These are phyloP conservation scores for Phaseolus lunatus DNA, from an alignment of 306 rosid species.

Conservation along the genomic window DNA sequence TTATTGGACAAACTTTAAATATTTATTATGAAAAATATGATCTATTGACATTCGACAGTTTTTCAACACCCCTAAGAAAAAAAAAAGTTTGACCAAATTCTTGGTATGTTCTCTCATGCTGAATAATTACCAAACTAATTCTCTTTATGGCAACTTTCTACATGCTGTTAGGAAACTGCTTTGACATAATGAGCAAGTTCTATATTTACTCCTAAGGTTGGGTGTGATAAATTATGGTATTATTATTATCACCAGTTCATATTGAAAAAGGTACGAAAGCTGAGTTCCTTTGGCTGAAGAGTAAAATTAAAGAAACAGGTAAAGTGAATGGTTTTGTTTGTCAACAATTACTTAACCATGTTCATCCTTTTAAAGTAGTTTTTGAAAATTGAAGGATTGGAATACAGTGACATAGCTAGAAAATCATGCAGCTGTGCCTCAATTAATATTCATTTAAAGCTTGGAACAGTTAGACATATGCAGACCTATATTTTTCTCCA, in stretches of 20 bases:
- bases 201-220: not conserved
- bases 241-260: not conserved
- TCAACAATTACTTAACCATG: not conserved
- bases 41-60: not conserved
- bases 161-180: not conserved
- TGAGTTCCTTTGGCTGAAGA: not conserved
- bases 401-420: not conserved
- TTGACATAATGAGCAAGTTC: constrained; percentile 8
- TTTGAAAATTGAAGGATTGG: not conserved
- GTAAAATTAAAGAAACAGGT: not conserved
- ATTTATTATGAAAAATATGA: not conserved
- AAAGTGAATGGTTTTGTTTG: not conserved
- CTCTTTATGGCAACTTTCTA: not conserved
- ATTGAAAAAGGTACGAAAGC: not conserved
- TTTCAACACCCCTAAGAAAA: not conserved
- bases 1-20: not conserved
- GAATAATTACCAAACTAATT: constrained; percentile 22
- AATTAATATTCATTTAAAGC: not conserved
- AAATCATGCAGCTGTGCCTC: not conserved
- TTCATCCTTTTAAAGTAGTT: not conserved
- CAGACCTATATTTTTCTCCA: not conserved
- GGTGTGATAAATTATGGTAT: not conserved
- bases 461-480: not conserved
- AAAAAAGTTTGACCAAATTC: constrained; percentile 41
- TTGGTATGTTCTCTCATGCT: not conserved